Evolutionary conservation across 805 yeast species (phyloP), one percentile per base, ranked within the genome.

Genomic region (Pichia sporocuriosa): DNA sequence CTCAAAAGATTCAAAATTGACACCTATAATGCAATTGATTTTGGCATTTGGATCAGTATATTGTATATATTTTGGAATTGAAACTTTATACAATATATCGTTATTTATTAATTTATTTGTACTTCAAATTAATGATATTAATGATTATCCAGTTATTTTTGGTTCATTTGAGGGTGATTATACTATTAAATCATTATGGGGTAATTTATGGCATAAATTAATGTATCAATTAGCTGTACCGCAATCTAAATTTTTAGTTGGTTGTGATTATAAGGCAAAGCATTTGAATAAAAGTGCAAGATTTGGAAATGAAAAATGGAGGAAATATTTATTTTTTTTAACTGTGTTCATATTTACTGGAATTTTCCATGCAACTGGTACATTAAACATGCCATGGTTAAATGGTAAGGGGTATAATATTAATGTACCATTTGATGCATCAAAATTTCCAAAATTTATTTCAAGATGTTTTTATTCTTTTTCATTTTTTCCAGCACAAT

Each of bases 401-500:
- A 24, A 17, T 6, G 39, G 35, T 12, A n/a, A 25, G 10, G 39
- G 38, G 2, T 50, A 41, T 24, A 50, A 48, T 21, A 26, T 40
- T 5, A 50, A 48, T 38, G 28, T 41, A n/a, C 53, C 49, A 7
- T 15, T 16, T 15, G 4, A 28, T 37, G 23, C n/a, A n/a, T n/a
- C 11, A 21, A 7, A 9, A 38, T 2, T 23, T 28, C 11, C 38
- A 37, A 6, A 35, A 24, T 11, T 41, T 13, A 15, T 32, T 1
- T 43, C 41, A 4, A 41, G 45, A 26, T 48, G 48, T 31, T 48
- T 50, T 29, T 46, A 42, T 19, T 48, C 54, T 6, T 50, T 50
- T 35, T 10, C 32, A 4, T 42, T 48, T n/a, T 50, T 50, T 31
- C 52, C 52, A 4, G 41, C 40, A 35, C 54, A 50, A 26, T 25